Conservation (phyloP, 345 rosid species). For the Euphorbia lathyris region DNA sequence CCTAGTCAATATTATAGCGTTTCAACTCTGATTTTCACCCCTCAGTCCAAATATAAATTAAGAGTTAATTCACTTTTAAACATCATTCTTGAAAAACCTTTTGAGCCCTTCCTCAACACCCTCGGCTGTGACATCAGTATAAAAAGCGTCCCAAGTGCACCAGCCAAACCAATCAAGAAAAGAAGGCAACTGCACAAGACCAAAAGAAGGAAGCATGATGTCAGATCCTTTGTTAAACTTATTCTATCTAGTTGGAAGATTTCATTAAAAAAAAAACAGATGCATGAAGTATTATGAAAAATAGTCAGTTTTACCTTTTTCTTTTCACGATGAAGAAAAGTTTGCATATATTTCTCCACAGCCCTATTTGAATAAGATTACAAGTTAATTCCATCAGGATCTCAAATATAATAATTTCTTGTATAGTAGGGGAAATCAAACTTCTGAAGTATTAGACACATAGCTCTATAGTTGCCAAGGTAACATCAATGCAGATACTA, state of each 20-base stretch:
- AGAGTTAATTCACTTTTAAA: slow-evolving; percentile 2
- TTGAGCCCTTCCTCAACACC: slow-evolving; percentile 90
- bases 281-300: background rate
- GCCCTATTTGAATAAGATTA: slow-evolving; percentile 46
- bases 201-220: slow-evolving; percentile 18
- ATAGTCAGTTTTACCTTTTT: slow-evolving; percentile 50
- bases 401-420: background rate
- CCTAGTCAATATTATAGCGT: slow-evolving; percentile 10
- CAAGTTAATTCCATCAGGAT: background rate
- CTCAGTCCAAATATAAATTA: background rate
- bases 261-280: background rate
- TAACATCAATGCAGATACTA: no score
- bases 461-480: background rate
- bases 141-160: slow-evolving; percentile 99
- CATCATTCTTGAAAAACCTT: slow-evolving; percentile 47
- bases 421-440: background rate
- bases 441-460: background rate
- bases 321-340: slow-evolving; percentile 83
- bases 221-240: background rate
- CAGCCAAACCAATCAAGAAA: slow-evolving; percentile 97
- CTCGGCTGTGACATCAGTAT: slow-evolving; percentile 93
- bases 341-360: slow-evolving; percentile 80
- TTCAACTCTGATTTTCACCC: background rate
- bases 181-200: slow-evolving; percentile 59
- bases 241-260: background rate